These are phyloP conservation scores for Arthroderma sp. DNA, from an alignment of 2,329 filamentous ascomycete species.

Conservation along the genomic window DNA sequence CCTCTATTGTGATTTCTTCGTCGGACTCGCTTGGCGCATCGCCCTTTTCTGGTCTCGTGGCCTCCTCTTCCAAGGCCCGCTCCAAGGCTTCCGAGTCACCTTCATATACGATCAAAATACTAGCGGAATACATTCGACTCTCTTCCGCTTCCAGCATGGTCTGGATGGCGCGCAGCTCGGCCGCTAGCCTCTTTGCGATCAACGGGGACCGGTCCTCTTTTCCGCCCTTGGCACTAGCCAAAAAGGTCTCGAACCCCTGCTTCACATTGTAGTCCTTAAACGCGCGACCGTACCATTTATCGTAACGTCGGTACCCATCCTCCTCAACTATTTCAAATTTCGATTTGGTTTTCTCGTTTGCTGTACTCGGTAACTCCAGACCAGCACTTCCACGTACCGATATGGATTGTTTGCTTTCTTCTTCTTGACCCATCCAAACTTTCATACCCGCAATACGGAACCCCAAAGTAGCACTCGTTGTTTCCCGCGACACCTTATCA, in stretches of 20 bases:
- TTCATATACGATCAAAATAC: constrained; percentile 53
- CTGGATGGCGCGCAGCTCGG: constrained; percentile 32
- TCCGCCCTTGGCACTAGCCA: constrained; percentile 33
- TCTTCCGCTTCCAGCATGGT: constrained; percentile 42
- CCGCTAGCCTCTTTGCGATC: constrained; percentile 28
- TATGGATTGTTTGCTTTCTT: constrained; percentile 5
- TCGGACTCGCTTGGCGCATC: constrained; percentile 11
- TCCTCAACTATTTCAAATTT: constrained; percentile 32
- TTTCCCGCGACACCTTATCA: constrained; percentile 45
- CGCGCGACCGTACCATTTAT: constrained; percentile 52
- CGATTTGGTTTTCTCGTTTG: constrained; percentile 38
- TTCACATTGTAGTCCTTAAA: constrained; percentile 43
- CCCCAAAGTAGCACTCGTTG: constrained; percentile 47
- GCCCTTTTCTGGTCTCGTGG: constrained; percentile 18
- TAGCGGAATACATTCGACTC: constrained; percentile 55
- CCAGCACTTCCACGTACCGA: constrained; percentile 9
- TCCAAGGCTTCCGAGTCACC: constrained; percentile 46
- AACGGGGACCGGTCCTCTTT: constrained; percentile 31
- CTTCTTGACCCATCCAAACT: constrained; percentile 35
- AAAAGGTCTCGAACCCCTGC: constrained; percentile 45
- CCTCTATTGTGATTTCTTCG: constrained; percentile 8
- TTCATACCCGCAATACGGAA: constrained; percentile 56
- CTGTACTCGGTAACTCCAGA: constrained; percentile 31
- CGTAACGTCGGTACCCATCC: constrained; percentile 45
- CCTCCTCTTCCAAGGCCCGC: constrained; percentile 29